These are phyloP conservation scores for Trametes coccinea DNA, from an alignment of 768 basidiomycete genomes.

Conservation along the genomic window DNA sequence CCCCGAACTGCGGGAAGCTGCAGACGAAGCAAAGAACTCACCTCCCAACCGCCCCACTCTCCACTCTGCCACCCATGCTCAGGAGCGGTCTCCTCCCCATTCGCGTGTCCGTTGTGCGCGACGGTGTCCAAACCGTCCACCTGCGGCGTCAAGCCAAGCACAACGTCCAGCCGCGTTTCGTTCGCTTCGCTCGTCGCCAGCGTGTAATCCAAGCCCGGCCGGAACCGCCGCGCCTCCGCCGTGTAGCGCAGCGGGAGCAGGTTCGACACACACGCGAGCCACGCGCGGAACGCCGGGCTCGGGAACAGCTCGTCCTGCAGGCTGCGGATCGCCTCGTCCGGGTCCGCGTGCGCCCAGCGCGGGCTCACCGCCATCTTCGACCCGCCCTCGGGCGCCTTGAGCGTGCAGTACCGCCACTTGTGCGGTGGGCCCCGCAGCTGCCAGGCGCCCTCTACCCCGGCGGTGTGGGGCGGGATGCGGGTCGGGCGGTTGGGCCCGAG, in stretches of 20 bases:
- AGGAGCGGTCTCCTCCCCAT: conserved; percentile 32
- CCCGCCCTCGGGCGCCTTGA: conserved; percentile 40
- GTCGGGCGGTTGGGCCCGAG: conserved; percentile 50
- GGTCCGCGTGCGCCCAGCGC: conserved; percentile 51
- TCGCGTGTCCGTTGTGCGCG: conserved; percentile 13
- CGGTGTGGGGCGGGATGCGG: conserved; percentile 65
- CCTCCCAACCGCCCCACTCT: conserved; percentile 95
- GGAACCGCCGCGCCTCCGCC: conserved; percentile 83
- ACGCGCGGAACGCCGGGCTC: conserved; percentile 84
- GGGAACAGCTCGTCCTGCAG: conserved; percentile 81
- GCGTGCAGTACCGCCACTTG: conserved; percentile 88
- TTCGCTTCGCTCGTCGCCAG: conserved; percentile 85
- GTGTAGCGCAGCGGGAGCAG: conserved; percentile 71
- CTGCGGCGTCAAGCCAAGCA: conserved; percentile 82
- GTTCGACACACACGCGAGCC: conserved; percentile 73
- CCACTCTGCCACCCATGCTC: conserved; percentile 64
- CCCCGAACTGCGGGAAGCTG: conserved; percentile 10
- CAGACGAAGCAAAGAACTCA: conserved; percentile 34
- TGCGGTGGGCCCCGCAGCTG: conserved; percentile 83
- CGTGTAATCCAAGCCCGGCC: conserved; percentile 93
- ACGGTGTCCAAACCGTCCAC: conserved; percentile 34
- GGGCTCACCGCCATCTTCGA: conserved; percentile 51
- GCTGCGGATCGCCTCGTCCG: conserved; percentile 58
- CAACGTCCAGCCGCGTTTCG: conserved; percentile 82
- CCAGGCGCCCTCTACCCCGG: conserved; percentile 64